A percentile compares a stretch with the other conserved stretches of the same genome.
These are phyloP conservation scores for Leccinum subrobustum DNA, from an alignment of 1,284 basidiomycete genomes.

Conservation along the genomic window DNA sequence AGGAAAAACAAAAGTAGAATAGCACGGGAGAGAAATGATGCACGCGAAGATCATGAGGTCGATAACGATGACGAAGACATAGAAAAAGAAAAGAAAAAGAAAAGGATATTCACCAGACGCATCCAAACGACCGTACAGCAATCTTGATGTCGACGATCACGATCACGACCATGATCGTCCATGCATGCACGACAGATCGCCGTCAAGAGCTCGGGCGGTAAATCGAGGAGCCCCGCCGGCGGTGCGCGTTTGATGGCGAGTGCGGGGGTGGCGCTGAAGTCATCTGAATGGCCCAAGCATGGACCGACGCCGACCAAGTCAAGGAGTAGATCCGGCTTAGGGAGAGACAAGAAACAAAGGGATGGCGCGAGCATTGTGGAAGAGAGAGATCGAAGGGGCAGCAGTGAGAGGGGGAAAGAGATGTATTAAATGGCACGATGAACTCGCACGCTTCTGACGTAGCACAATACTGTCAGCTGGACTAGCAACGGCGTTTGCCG, in stretches of 20 bases:
- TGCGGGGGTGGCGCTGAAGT: background rate
- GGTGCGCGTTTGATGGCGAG: background rate
- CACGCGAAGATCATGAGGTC: background rate
- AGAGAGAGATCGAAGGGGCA: background rate
- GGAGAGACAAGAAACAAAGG: background rate
- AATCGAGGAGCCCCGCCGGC: conserved; percentile 8
- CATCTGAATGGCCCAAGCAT: background rate
- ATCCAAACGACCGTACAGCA: conserved; percentile 22
- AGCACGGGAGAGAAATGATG: too few species aligned
- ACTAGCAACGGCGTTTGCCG: background rate
- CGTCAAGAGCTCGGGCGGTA: conserved; percentile 20
- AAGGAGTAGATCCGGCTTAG: background rate
- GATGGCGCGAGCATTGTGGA: conserved; percentile 6
- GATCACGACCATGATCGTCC: background rate
- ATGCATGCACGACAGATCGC: conserved; percentile 7
- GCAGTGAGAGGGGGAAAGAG: background rate
- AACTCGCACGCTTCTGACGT: background rate
- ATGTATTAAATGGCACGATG: background rate
- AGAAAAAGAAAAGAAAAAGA: background rate
- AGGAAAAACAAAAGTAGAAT: too few species aligned
- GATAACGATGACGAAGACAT: background rate
- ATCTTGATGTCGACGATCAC: background rate
- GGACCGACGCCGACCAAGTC: background rate
- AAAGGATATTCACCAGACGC: conserved; percentile 30
- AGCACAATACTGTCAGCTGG: background rate